Evolutionary conservation across 805 yeast species (phyloP), one percentile per base, ranked within the genome.

Genomic region (Nakazawaea ambrosiae): DNA sequence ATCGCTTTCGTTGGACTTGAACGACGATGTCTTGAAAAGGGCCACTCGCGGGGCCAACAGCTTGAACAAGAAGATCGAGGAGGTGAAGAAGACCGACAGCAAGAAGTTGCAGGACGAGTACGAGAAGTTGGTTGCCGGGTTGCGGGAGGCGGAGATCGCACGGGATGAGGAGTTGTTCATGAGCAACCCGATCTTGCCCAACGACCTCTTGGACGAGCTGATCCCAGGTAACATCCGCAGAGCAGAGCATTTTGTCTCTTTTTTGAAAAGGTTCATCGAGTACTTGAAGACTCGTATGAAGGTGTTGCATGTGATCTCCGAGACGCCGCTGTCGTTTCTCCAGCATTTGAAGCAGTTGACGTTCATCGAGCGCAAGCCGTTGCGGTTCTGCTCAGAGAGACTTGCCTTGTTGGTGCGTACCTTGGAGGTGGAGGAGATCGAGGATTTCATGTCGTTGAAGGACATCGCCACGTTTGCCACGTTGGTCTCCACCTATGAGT

Each of bases 391-490:
- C 52, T 81, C 96, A 0, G 97, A 92, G 52, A 70, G 99, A 45
- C 66, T 92, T 20, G 84, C 96, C 2, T 67, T 92, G 32, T 61
- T 92, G 42, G 96, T 92, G 1, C 64, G 96, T 45, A 92, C 98
- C 0, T 68, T 92, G 39, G 97, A 92, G 50, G 73, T 92, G 17
- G 65, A 76, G 2, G 92, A 89, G 27, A 79, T 92, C 40, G 98
- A 92, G 50, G 97, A 92, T 50, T 88, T 85, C 47, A 78, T 80
- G 44, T 95, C 98, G 0, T 66, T 92, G 43, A 94, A 92, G 53
- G 98, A 92, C 53, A 85, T 92, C 41, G 97, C 96, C 0, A 88
- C 96, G 0, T 90, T 92, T 67, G 99, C 98, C 1, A 90, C 99
- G 0, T 66, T 92, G 27, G 92, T 92, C 0, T 81, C 97, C 0